Conservation (phyloP, 768 basidiomycete genomes). For the Amanita fuliginea region DNA sequence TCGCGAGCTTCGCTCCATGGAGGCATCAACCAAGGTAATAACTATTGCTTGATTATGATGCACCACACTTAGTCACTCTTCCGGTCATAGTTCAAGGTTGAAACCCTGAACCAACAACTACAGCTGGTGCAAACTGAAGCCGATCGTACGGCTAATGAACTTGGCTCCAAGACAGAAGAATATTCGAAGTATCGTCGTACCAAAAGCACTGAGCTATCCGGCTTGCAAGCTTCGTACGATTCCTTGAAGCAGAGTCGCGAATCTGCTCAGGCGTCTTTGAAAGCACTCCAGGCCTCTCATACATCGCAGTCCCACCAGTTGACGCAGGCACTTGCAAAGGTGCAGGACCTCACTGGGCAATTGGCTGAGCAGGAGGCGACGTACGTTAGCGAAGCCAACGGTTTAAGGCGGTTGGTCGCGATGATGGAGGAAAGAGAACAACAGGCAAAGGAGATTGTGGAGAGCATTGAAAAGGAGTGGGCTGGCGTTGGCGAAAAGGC, state of each 20-base stretch:
- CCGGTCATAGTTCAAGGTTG: constrained; percentile 64
- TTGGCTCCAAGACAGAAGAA: constrained; percentile 66
- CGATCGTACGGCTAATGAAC: constrained; percentile 58
- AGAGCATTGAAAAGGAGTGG: constrained; percentile 77
- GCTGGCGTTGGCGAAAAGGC: constrained; percentile 60
- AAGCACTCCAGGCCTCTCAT: constrained; percentile 64
- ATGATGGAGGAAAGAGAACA: constrained; percentile 86
- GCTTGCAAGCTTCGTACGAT: constrained; percentile 71
- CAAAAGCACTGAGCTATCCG: constrained; percentile 69
- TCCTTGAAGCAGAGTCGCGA: constrained; percentile 55
- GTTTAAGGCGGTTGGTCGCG: constrained; percentile 61
- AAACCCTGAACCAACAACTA: constrained; percentile 75
- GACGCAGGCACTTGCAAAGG: constrained; percentile 62
- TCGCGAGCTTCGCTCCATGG: constrained; percentile 62
- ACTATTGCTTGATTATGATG: no score
- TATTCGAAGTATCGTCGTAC: constrained; percentile 73
- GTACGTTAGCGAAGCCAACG: constrained; percentile 67
- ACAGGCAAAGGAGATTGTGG: constrained; percentile 74
- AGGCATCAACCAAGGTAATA: constrained; percentile 65
- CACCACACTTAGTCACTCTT: neutral
- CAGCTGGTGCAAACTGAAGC: constrained; percentile 67
- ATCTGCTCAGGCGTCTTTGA: constrained; percentile 56
- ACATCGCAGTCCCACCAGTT: constrained; percentile 64
- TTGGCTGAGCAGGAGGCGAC: constrained; percentile 80
- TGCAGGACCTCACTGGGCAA: constrained; percentile 65